A percentile compares a stretch with the other conserved stretches of the same genome.
These are phyloP conservation scores for Cutaneotrichosporon cutaneum DNA, from an alignment of 1,284 basidiomycete genomes.

Conservation along the genomic window DNA sequence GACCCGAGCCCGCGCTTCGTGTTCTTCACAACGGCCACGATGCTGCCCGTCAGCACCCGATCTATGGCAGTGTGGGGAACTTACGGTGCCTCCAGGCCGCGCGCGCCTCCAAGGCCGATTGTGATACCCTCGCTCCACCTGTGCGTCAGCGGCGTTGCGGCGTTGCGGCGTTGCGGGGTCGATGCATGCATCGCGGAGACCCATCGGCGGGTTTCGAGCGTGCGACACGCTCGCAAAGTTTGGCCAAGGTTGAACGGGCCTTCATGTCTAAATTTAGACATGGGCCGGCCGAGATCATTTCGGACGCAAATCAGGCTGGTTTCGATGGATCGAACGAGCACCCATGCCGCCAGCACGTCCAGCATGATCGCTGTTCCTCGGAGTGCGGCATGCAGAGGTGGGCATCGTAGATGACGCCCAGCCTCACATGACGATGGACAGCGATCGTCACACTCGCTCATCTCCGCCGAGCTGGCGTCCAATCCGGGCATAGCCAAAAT, in stretches of 20 bases:
- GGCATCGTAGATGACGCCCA: not conserved
- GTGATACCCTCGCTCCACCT: conserved; percentile 51
- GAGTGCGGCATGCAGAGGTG: too few relatives aligned
- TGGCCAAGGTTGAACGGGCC: too few relatives aligned
- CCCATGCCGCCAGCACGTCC: too few relatives aligned
- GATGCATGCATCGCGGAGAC: not conserved
- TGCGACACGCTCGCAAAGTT: too few relatives aligned
- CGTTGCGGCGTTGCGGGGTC: too few relatives aligned
- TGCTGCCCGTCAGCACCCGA: conserved; percentile 42
- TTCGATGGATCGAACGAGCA: too few relatives aligned
- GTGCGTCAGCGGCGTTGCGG: conserved; percentile 12
- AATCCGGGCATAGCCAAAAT: not conserved
- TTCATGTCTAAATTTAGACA: not conserved
- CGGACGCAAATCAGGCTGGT: not conserved
- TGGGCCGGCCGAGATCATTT: not conserved
- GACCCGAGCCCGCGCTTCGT: conserved; percentile 54
- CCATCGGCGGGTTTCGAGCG: too few relatives aligned
- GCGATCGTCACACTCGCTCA: not conserved
- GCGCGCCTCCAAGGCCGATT: conserved; percentile 46
- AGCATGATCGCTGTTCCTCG: not conserved
- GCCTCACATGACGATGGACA: too few relatives aligned
- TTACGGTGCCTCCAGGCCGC: conserved; percentile 51
- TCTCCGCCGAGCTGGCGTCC: not conserved
- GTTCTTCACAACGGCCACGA: conserved; percentile 54
- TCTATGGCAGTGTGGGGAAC: conserved; percentile 23